Evolutionary conservation across 768 basidiomycete genomes (phyloP), one percentile per base, ranked within the genome.

Genomic region (Hebeloma cylindrosporum): DNA sequence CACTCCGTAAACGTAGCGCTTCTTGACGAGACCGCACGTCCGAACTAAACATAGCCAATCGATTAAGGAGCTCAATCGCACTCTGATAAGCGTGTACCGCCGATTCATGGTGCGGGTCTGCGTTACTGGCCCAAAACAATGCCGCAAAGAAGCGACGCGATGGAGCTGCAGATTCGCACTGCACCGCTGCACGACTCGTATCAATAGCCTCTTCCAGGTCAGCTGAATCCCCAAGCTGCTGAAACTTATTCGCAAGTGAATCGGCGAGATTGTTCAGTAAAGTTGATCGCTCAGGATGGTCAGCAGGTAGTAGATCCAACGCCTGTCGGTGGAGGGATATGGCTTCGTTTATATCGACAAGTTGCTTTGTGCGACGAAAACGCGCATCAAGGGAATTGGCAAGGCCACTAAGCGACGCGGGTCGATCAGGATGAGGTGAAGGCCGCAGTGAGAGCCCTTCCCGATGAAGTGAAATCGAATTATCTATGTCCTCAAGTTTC

Each of bases 21-120:
- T 50, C 38, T 23, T 40, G 48, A 5, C 52, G 52, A 6, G 40
- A 47, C 13, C 38, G 20, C 23, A 53, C 17, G 23, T 50, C 40
- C 1, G 47, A 32, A 22, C 21, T 33, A 3, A 53, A 22, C 39
- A 45, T 22, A 29, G 43, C 34, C 14, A 50, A 17, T 28, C 39
- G 39, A 7, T 44, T 39, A 17, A 53, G 14, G 13, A 33, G 7
- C 7, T 41, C 14, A 21, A 50, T 13, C 3, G 45, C 37, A 17
- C 14, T 26, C n/a, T 44, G 36, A 32, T 50, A 50, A 10, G 52
- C 52, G 7, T 43, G 26, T 14, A 50, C 6, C 18, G 48, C 40
- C 1, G 48, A 43, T 22, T 53, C 48, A 2, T 23, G 25, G 34
- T 29, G 22, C 25, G 4, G 2, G 32, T 53, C 52, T 18, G 52